Evolutionary conservation across 2,329 filamentous ascomycete genomes (phyloP), one percentile per base, ranked within the genome.

Genomic region (Daldinia eschscholtzii): DNA sequence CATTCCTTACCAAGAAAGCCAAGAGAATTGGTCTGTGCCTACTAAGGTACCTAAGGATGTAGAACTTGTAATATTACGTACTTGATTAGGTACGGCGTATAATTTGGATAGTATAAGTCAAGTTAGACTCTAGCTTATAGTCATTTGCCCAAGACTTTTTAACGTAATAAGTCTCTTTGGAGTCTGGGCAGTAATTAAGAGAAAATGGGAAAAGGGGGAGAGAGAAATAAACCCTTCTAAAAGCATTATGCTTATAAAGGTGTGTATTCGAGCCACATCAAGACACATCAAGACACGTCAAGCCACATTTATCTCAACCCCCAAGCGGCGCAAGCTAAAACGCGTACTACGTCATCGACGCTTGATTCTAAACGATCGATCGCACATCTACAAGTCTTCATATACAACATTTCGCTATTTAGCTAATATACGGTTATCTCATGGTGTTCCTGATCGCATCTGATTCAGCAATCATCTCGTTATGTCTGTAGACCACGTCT

Each of bases 261-360:
- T 48, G 15, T 48, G 15, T 13, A 48, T 6, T 39, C 12, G 15
- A 39, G 35, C 35, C 35, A 39, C 35, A 4, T 39, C 35, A 15
- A 39, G 35, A 12, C 35, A 39, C 35, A 39, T 39, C n/a, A n/a
- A n/a, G n/a, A n/a, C 35, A 39, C 35, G 2, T 39, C 35, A 15
- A 39, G 35, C 35, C 35, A 39, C 35, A 39, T 39, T 9, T 35
- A 35, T 35, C 12, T 35, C 33, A 35, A 9, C 33, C 33, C 7
- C 33, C 30, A 6, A 9, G 46, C 46, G 23, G 46, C 6, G 7
- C 26, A 9, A 50, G 6, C 2, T 50, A 50, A 50, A 50, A 50
- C 46, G 46, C 46, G 46, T 50, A 10, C 26, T 52, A 52, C 46
- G 46, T 52, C 46, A 52, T 52, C 7, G 26, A 52, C 26, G 28